phyloP scores from a whole-genome alignment of 306 rosid genomes.

The Casuarina cunninghamiana region DNA sequence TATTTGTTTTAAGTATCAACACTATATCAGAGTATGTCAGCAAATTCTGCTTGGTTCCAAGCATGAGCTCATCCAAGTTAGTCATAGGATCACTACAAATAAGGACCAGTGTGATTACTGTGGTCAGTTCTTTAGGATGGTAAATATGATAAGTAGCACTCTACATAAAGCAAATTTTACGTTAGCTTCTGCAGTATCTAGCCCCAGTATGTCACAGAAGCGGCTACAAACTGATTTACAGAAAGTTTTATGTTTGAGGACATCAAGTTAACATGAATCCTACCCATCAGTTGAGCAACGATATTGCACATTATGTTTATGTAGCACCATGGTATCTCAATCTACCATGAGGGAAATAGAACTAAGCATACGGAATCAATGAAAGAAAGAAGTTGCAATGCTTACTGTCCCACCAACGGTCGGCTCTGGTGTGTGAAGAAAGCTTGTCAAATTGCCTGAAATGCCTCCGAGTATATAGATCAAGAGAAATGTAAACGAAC shows the following conservation, averaged over 20 bases:
- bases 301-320: no score
- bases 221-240: not conserved
- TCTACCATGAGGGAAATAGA: not conserved
- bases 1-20: no score
- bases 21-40: no score
- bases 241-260: not conserved
- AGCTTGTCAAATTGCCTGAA: slow-evolving; percentile 85
- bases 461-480: slow-evolving; percentile 84
- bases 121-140: no score
- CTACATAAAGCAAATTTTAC: not conserved
- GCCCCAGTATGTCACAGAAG: not conserved
- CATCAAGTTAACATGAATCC: no score
- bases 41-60: no score
- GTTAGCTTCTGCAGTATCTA: not conserved
- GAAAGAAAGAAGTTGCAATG: slow-evolving; percentile 3
- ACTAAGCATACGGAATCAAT: not conserved
- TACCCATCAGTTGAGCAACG: no score
- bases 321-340: no score
- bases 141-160: no score
- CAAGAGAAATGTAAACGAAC: slow-evolving; percentile 74
- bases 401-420: slow-evolving; percentile 89
- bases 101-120: no score
- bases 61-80: no score
- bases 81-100: no score
- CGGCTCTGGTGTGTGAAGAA: slow-evolving; percentile 78